Evolutionary conservation across 257 asterid species (phyloP), one percentile per base, ranked within the genome.

Genomic region (Solanum lignicaule): DNA sequence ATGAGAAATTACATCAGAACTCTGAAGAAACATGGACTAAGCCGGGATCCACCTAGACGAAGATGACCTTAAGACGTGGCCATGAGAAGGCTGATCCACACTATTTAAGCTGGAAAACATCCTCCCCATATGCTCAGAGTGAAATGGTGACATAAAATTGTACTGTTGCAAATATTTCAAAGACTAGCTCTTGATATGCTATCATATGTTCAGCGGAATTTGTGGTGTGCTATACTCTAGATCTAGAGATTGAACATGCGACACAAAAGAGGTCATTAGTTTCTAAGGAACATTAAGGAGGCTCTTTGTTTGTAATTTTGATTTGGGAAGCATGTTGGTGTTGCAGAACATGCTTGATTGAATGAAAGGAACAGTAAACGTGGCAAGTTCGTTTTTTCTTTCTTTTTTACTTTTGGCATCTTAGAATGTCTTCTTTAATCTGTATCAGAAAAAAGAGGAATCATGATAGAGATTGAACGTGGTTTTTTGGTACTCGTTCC

Each of bases 11-110:
- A 97, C 91, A 75, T 95, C 88, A 89, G 6, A 90, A 94, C 94
- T 39, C 93, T 97, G 60, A 93, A 92, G 90, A 97, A 93, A 92
- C 95, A 95, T 5, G 96, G 99, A 78, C 93, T 95, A 16, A 93
- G 95, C 88, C 94, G 98, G 48, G 98, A 97, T 87, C 98, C 99
- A 12, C 90, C 91, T n/a, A 79, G 91, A 72, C 93, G 88, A 90
- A 95, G 91, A 94, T 89, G 90, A 94, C 31, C 14, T 91, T 36
- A 13, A 0, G 58, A 27, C 16, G 9, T 33, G 81, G 18, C 81
- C 29, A 33, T 73, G 16, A 33, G 25, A 33, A 9, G 48, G 29
- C 27, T 20, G 81, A 73, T 20, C 46, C 35, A 14, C 9, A 9
- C 16, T 27, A 27, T 27, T 79, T 79, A 27, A 73, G 82, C 27